A percentile compares a stretch with the other conserved stretches of the same genome.
These are phyloP conservation scores for Clavispora asparagi DNA, from an alignment of 805 yeast genomes.

Conservation along the genomic window DNA sequence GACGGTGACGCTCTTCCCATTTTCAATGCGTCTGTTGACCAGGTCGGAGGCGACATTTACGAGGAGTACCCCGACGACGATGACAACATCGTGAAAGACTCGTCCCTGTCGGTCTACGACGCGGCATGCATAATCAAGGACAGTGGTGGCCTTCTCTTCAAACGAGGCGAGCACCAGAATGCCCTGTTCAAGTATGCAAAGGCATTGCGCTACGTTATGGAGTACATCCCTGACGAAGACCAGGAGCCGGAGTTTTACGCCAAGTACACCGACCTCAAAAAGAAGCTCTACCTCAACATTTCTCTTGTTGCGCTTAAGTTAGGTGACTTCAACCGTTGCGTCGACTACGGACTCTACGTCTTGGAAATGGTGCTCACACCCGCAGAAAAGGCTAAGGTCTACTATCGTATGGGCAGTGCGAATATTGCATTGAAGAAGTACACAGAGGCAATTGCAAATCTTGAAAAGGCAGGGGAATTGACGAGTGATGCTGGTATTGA, in stretches of 20 bases:
- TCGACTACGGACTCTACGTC: conserved; percentile 51
- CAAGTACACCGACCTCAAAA: conserved; percentile 48
- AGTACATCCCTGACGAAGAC: conserved; percentile 65
- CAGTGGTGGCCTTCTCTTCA: conserved; percentile 59
- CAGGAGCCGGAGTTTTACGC: conserved; percentile 48
- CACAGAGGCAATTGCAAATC: conserved; percentile 45
- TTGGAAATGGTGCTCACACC: conserved; percentile 42
- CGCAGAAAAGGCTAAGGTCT: conserved; percentile 53
- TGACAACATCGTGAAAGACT: conserved; percentile 49
- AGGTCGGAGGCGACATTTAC: conserved; percentile 62
- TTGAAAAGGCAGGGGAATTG: conserved; percentile 37
- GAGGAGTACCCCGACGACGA: conserved; percentile 82
- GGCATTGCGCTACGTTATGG: conserved; percentile 64
- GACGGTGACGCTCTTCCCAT: conserved; percentile 51
- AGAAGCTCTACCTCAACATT: conserved; percentile 54
- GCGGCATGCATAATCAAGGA: conserved; percentile 57
- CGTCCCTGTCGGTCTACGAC: conserved; percentile 45
- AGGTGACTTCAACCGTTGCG: conserved; percentile 43
- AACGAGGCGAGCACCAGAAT: conserved; percentile 43
- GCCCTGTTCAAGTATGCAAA: conserved; percentile 63
- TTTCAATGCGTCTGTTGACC: conserved; percentile 55
- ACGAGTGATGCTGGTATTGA: conserved; percentile 46
- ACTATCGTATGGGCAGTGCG: conserved; percentile 50
- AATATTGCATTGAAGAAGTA: conserved; percentile 40
- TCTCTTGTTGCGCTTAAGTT: conserved; percentile 50